Evolutionary conservation across 768 basidiomycete species (phyloP), one percentile per base, ranked within the genome.

Genomic region (Podaxis sp.): DNA sequence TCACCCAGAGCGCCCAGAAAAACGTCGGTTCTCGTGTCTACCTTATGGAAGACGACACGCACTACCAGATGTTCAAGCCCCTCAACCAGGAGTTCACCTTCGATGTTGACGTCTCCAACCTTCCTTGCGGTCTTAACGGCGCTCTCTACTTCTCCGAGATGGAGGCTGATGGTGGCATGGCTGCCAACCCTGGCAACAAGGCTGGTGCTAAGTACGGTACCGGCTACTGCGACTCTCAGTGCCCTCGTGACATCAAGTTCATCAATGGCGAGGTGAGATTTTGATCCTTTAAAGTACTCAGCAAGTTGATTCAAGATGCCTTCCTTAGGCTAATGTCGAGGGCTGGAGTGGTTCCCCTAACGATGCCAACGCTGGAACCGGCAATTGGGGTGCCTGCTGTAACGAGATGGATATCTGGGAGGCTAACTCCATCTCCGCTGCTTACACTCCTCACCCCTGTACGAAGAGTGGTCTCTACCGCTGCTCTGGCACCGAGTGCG

Each of bases 401-500:
- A 69, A 57, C 50, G 79, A 80, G 70, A 80, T 80, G 79, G 79
- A 80, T 63, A 70, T 79, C 64, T 80, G 79, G 79, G 79, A 80
- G 65, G 79, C 79, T 61, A 80, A 80, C 74, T 70, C 70, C 56
- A 66, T 72, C 65, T 71, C 79, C 25, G 69, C 75, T 17, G 79
- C 79, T 19, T 75, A 67, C 69, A 79, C 79, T 37, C 76, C 79
- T 51, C 78, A 79, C 66, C 69, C 71, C 11, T 79, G 76, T 72
- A 67, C 65, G 46, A 67, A 67, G 56, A 57, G 55, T 52, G 76
- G 74, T 46, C 77, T 70, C 65, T 71, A 69, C 13, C 69, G 66
- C 43, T 81, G 79, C 74, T 47, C 61, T 29, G 76, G 76, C 37
- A 67, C 64, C 40, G 66, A 71, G 15, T 78, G 77, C 57, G 68